Evolutionary conservation across 257 asterid species (phyloP).

Genomic region (Solanum rostratum): DNA sequence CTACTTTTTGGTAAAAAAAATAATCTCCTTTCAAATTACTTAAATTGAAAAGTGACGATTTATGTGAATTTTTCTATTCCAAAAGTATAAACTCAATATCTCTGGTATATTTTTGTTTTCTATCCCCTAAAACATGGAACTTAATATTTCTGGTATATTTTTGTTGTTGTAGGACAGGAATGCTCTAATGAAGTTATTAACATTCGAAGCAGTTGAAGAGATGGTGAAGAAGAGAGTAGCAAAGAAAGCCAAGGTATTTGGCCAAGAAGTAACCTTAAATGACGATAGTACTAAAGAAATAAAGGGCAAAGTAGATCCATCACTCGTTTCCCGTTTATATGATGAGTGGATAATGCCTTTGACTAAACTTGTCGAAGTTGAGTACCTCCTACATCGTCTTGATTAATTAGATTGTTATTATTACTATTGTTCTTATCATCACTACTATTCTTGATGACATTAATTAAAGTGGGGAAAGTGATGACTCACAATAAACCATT

Average conservation of each 20-base stretch:
- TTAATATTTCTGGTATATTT: too few relatives aligned
- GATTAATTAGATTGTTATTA: constrained; percentile 1
- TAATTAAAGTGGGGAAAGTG: not conserved
- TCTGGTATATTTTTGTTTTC: not conserved
- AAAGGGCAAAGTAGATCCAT: constrained; percentile 59
- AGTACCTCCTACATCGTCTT: constrained; percentile 69
- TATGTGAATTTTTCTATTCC: too few relatives aligned
- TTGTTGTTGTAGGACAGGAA: constrained; percentile 51
- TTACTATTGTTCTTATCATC: not conserved
- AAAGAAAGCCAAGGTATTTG: constrained; percentile 61
- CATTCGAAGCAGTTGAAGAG: constrained; percentile 70
- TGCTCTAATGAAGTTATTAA: constrained; percentile 56
- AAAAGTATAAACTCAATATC: too few relatives aligned
- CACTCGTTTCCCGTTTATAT: constrained; percentile 36
- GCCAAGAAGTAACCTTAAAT: constrained; percentile 47
- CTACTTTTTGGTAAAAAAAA: too few relatives aligned
- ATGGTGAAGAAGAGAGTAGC: constrained; percentile 61
- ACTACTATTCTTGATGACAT: not conserved
- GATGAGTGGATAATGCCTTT: constrained; percentile 80
- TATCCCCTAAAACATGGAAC: too few relatives aligned
- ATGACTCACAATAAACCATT: not conserved
- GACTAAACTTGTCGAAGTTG: constrained; percentile 72
- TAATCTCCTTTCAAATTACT: too few relatives aligned
- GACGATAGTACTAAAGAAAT: constrained; percentile 17
- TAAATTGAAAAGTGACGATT: too few relatives aligned